Evolutionary conservation across 1,139 yeast genomes (phyloP), one percentile per base, ranked within the genome.

Genomic region (Geotrichum histeridarum): DNA sequence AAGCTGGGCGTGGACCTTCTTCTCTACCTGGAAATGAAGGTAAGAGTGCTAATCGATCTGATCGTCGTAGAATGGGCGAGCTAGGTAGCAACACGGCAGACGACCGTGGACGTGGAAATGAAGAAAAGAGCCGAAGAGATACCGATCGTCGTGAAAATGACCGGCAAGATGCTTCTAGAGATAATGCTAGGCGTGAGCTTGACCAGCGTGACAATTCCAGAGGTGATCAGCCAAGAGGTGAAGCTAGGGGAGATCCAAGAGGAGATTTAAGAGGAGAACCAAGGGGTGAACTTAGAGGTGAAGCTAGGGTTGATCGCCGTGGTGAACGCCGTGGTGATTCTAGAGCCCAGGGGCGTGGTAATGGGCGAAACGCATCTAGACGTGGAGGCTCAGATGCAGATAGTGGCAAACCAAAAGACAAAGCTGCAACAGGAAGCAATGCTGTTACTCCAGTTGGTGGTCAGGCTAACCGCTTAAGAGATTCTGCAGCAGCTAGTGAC

Each of bases 371-470:
- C 32, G 31, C 27, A 22, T 22, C 27, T 22, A 22, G 27, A 22
- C 27, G 27, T 22, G 27, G 27, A 3, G 27, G 27, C 27, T 22
- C 43, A 17, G 39, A 14, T n/a, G 32, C 14, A 32, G 35, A 41
- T 22, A 42, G 12, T 18, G 46, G 46, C 31, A 48, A 18, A 12
- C 37, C 22, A 17, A 42, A 48, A 11, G 46, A 41, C 8, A 33
- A 42, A 22, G n/a, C 44, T 7, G 51, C 35, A 8, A 48, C 51
- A 17, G 51, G 51, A 8, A 48, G 51, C 22, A 48, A 48, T 22
- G 46, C 51, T 4, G 39, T 48, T 22, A 30, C 14, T 1, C 51
- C 51, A 1, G 17, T 42, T 22, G 47, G 39, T 4, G 31, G 51
- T 12, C 50, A 37, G 14, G 43, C 50, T 11, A 27, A 31, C 22